Conservation (phyloP, 345 rosid genomes). For the Eucalyptus pumila region DNA sequence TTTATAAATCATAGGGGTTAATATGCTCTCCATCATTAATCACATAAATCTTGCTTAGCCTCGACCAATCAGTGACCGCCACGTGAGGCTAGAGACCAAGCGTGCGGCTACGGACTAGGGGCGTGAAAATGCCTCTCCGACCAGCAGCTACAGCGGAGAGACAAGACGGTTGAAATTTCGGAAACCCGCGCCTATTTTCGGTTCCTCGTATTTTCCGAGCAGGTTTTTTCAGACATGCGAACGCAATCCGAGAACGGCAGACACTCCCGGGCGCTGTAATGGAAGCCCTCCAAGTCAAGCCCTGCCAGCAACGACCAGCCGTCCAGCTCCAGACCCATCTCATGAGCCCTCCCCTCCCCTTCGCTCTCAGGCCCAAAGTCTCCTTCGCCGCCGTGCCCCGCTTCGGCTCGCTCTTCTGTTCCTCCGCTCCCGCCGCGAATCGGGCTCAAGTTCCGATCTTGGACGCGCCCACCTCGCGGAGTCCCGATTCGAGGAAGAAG, state of each 20-base stretch:
- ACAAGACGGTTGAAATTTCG: neutral
- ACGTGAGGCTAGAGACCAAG: neutral
- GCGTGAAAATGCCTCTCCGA: neutral
- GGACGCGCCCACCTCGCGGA: neutral
- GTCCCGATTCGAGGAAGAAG: neutral
- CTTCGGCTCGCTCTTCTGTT: neutral
- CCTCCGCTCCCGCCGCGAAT: neutral
- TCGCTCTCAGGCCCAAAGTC: neutral
- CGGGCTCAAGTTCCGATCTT: neutral
- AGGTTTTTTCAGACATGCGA: neutral
- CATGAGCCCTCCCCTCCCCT: neutral
- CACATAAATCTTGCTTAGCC: no score
- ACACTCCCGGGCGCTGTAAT: neutral
- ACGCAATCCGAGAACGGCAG: neutral
- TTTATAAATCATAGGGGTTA: neutral
- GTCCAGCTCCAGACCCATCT: neutral
- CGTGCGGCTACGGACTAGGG: rapidly evolving
- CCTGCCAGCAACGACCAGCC: neutral
- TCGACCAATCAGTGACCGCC: neutral
- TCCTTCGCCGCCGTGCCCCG: neutral
- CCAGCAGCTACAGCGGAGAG: neutral
- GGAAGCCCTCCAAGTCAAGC: neutral
- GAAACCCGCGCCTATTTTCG: neutral
- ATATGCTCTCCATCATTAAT: neutral
- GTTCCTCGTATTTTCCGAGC: neutral